These are phyloP conservation scores for Aspergillus sp. DNA, from an alignment of 2,329 filamentous ascomycete species.

Conservation along the genomic window DNA sequence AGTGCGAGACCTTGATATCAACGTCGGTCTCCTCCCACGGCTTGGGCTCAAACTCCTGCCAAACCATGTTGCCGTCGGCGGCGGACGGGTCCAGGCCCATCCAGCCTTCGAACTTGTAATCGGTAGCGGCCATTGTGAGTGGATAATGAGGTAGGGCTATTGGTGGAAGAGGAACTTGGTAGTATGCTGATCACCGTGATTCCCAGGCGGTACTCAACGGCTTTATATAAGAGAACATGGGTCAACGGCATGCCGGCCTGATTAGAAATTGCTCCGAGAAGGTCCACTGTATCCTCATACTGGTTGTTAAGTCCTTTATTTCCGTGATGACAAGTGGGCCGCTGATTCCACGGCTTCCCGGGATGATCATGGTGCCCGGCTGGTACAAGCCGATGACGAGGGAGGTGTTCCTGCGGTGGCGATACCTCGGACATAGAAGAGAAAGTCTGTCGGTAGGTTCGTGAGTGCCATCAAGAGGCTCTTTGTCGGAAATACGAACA, in stretches of 20 bases:
- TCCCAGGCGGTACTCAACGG: constrained; percentile 8
- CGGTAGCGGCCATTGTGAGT: constrained; percentile 26
- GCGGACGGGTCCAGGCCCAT: constrained; percentile 49
- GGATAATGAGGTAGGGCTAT: background rate
- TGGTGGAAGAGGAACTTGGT: background rate
- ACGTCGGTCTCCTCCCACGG: constrained; percentile 63
- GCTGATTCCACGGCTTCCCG: background rate
- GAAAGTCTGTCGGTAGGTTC: no score
- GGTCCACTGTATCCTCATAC: background rate
- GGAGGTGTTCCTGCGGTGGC: no score
- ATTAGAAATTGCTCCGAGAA: background rate
- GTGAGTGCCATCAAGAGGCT: no score
- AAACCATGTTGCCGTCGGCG: constrained; percentile 53
- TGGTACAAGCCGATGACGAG: no score
- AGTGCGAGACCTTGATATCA: constrained; percentile 63
- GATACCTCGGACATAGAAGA: no score
- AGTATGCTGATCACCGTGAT: background rate
- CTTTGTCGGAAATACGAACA: no score
- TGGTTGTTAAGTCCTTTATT: background rate
- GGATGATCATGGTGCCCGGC: no score
- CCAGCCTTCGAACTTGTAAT: constrained; percentile 57
- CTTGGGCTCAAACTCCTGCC: constrained; percentile 60
- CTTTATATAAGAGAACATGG: constrained; percentile 1
- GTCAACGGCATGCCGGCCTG: background rate
- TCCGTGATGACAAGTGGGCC: constrained; percentile 1